phyloP scores from a whole-genome alignment of 495 filamentous ascomycete genomes.

The Aspergillus conjunctus region DNA sequence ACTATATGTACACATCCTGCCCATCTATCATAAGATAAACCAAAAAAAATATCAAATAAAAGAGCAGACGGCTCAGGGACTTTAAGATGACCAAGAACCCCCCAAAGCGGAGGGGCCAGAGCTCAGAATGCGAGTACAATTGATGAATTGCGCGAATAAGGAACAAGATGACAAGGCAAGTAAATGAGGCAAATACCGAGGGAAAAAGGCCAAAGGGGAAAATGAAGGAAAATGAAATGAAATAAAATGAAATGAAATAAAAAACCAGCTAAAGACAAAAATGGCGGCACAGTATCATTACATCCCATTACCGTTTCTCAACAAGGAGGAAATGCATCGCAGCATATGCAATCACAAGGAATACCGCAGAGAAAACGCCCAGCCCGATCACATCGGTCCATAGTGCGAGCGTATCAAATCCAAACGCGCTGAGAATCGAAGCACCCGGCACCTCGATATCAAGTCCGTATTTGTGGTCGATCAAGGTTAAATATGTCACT shows the following conservation, averaged over 20 bases:
- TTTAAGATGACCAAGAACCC: background rate
- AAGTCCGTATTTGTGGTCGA: slow-evolving; percentile 91
- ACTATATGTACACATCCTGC: background rate
- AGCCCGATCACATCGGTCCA: slow-evolving; percentile 86
- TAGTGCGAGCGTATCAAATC: slow-evolving; percentile 79
- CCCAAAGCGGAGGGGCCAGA: background rate
- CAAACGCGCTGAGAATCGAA: slow-evolving; percentile 90
- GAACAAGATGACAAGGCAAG: no score
- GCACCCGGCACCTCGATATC: slow-evolving; percentile 96
- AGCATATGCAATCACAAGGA: slow-evolving; percentile 84
- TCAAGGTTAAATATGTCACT: slow-evolving; percentile 83
- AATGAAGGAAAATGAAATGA: slow-evolving; percentile 6
- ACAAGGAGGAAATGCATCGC: slow-evolving; percentile 94
- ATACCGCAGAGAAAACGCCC: slow-evolving; percentile 76
- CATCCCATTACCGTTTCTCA: slow-evolving; percentile 70
- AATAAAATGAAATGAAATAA: slow-evolving; percentile 6
- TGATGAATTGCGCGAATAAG: no score
- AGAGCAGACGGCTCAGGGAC: background rate
- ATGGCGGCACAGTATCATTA: background rate
- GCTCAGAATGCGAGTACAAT: background rate
- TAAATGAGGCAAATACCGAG: background rate
- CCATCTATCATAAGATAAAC: background rate
- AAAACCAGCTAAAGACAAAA: background rate
- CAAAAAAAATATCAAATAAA: background rate
- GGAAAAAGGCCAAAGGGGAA: background rate